Evolutionary conservation across 2,329 filamentous ascomycete species (phyloP), one percentile per base, ranked within the genome.

Genomic region (Aspergillus vadensis): DNA sequence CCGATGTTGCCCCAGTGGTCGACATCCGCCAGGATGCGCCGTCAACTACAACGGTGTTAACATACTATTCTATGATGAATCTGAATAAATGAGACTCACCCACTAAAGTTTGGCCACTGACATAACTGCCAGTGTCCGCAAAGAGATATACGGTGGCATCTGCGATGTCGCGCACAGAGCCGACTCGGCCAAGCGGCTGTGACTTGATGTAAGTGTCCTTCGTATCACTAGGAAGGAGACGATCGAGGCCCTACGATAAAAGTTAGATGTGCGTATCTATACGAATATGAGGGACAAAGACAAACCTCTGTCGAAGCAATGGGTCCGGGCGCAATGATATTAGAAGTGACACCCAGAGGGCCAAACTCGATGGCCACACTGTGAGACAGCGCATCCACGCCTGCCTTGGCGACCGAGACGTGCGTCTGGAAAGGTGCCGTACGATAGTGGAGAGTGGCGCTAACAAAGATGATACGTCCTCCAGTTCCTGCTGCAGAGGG

Each of bases 61-160:
- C n/a, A 44, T 30, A 44, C 21, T n/a, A 4, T 48, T 3, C n/a
- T 5, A 50, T 9, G 2, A 48, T 15, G 23, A 21, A 23, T 15
- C 12, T 4, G 23, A 25, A 38, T 17, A 41, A n/a, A 8, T 12
- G 41, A 19, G 25, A 75, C 77, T 59, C 66, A 78, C 77, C 84
- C 32, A 96, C 90, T 38, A 97, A 78, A 3, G 87, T 85, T 66
- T 92, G 88, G 1, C 92, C 95, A 67, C 91, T 97, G 50, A 98
- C 87, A 74, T 91, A 97, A 73, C 89, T 92, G 0, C 89, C 94
- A 0, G 91, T 87, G 49, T 96, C 91, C 49, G 90, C 91, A 72
- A 97, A 95, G 58, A 98, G 76, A 70, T 88, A 99, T 0, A 98
- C 86, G 0, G 94, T 97, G 1, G 94, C 91, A 76, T 99, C 94